These are phyloP conservation scores for Fragilaria radians DNA, from an alignment of 108 stramenopile genomes.

Conservation along the genomic window DNA sequence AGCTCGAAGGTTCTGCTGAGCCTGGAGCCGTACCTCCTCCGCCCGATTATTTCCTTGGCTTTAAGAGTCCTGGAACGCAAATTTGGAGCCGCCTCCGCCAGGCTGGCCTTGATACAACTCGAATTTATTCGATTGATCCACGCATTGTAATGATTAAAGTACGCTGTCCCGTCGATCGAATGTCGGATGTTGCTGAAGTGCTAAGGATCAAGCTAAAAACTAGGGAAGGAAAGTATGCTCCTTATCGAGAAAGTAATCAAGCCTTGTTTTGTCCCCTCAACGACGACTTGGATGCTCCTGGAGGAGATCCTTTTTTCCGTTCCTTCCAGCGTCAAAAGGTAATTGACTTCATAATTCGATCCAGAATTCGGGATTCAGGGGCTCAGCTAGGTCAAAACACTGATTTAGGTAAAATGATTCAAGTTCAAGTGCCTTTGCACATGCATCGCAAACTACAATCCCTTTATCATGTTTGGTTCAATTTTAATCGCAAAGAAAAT, in stretches of 20 bases:
- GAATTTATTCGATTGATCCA: conserved; percentile 63
- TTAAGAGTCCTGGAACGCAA: conserved; percentile 75
- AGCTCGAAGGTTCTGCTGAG: conserved; percentile 23
- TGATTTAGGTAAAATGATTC: conserved; percentile 76
- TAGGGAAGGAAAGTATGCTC: conserved; percentile 60
- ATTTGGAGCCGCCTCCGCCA: conserved; percentile 88
- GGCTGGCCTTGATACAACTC: conserved; percentile 85
- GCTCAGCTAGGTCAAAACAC: conserved; percentile 78
- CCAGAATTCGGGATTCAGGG: conserved; percentile 83
- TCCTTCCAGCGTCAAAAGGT: conserved; percentile 79
- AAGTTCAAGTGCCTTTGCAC: conserved; percentile 77
- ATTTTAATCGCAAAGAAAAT: conserved; percentile 61
- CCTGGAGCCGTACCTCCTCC: conserved; percentile 57
- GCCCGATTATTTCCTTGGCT: conserved; percentile 83
- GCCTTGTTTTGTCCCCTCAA: conserved; percentile 41
- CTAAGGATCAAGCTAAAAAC: conserved; percentile 76
- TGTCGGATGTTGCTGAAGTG: conserved; percentile 89
- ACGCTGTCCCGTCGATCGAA: conserved; percentile 76
- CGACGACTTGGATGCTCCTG: conserved; percentile 51
- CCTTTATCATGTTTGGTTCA: conserved; percentile 66
- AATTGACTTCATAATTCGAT: conserved; percentile 87
- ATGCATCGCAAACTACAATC: conserved; percentile 69
- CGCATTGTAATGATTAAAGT: conserved; percentile 84
- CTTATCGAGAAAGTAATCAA: conserved; percentile 76
- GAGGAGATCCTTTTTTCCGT: conserved; percentile 61